Evolutionary conservation across 2,329 filamentous ascomycete species (phyloP).

Genomic region (Lachnellula occidentalis): DNA sequence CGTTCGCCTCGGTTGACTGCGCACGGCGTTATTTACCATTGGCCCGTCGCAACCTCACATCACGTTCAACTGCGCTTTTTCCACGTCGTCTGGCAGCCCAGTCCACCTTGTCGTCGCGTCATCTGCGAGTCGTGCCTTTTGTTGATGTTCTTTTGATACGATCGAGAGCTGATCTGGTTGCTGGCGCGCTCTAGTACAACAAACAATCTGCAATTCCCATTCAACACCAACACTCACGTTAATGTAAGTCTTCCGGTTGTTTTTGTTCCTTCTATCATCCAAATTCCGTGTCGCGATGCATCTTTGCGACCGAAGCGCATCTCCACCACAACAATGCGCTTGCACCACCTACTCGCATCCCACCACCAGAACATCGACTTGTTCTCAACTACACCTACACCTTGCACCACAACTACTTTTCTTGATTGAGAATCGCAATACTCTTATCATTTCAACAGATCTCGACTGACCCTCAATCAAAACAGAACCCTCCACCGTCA

Average conservation of each 20-base stretch:
- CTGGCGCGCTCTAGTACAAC: conserved; percentile 16
- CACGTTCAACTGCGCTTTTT: conserved; percentile 12
- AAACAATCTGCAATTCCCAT: conserved; percentile 6
- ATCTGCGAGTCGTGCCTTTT: conserved; percentile 12
- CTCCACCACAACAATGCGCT: conserved; percentile 3
- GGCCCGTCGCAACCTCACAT: conserved; percentile 7
- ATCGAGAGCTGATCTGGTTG: conserved; percentile 13
- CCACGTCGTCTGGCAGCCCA: neutral
- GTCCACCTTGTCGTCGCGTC: conserved; percentile 20
- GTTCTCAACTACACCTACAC: neutral
- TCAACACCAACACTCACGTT: conserved; percentile 6
- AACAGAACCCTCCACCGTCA: conserved; percentile 29
- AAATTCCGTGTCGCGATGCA: conserved; percentile 14
- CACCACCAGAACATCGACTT: conserved; percentile 5
- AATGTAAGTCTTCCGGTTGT: conserved; percentile 16
- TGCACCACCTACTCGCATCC: conserved; percentile 8
- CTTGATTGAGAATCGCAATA: conserved; percentile 3
- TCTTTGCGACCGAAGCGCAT: conserved; percentile 22
- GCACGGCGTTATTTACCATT: neutral
- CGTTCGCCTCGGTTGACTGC: neutral
- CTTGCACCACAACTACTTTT: conserved; percentile 7
- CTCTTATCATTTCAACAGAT: conserved; percentile 1
- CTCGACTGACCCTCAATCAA: conserved; percentile 17
- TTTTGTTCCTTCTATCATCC: conserved; percentile 9
- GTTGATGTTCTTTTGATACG: conserved; percentile 17